These are phyloP conservation scores for Pelagomonas calceolata DNA, from an alignment of 108 stramenopile genomes.

Conservation along the genomic window DNA sequence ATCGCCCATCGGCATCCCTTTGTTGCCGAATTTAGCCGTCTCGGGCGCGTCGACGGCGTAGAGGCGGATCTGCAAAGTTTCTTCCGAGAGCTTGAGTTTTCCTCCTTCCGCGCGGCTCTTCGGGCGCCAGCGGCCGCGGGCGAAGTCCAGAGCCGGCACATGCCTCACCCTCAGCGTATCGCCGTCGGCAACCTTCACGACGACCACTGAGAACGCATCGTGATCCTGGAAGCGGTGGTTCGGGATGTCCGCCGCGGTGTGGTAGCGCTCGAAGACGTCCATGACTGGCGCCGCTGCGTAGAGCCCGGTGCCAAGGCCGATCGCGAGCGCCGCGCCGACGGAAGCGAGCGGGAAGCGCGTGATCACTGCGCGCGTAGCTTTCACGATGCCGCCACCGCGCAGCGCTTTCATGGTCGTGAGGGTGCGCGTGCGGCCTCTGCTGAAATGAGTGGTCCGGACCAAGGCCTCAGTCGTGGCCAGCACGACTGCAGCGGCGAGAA, in stretches of 20 bases:
- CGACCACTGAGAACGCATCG: slow-evolving; percentile 32
- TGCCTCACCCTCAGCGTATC: slow-evolving; percentile 48
- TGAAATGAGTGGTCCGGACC: too few relatives aligned
- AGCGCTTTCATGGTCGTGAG: too few relatives aligned
- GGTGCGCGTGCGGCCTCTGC: too few relatives aligned
- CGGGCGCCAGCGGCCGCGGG: background rate
- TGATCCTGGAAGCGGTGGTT: slow-evolving; percentile 19
- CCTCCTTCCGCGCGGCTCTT: background rate
- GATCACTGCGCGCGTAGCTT: too few relatives aligned
- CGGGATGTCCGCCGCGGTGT: slow-evolving; percentile 52
- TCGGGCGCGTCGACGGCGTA: slow-evolving; percentile 59
- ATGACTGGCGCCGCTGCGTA: too few relatives aligned
- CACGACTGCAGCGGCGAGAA: too few relatives aligned
- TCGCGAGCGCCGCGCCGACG: too few relatives aligned
- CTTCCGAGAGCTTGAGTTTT: slow-evolving; percentile 18
- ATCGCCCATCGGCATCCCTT: slow-evolving; percentile 37
- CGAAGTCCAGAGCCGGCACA: background rate
- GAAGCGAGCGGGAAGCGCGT: too few relatives aligned
- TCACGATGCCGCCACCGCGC: too few relatives aligned
- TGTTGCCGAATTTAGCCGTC: slow-evolving; percentile 34
- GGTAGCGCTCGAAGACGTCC: slow-evolving; percentile 22
- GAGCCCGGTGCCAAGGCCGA: too few relatives aligned
- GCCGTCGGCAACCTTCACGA: slow-evolving; percentile 51
- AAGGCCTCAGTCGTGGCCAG: too few relatives aligned
- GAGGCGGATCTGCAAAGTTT: slow-evolving; percentile 42